Conservation (phyloP, 306 rosid genomes). For the Oemleria cerasiformis region DNA sequence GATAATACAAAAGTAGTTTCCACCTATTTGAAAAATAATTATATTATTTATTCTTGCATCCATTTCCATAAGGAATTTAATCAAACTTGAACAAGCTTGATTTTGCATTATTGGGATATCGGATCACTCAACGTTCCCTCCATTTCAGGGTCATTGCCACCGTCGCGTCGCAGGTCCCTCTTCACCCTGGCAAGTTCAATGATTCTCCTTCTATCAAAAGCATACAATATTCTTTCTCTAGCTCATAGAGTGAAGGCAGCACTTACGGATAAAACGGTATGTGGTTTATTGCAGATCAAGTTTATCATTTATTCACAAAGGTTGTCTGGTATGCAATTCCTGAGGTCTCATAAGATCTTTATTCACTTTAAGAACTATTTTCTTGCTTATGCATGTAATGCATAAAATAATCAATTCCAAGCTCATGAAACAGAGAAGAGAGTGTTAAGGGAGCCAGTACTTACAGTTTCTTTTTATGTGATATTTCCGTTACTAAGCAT, state of each 20-base stretch:
- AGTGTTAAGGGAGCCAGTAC: slow-evolving; percentile 5
- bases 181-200: slow-evolving; percentile 80
- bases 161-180: slow-evolving; percentile 84
- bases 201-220: slow-evolving; percentile 75
- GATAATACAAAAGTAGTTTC: neutral
- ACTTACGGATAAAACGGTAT: slow-evolving; percentile 53
- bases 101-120: slow-evolving; percentile 12
- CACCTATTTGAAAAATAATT: too few species aligned
- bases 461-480: neutral
- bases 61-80: neutral
- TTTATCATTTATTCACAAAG: slow-evolving; percentile 4
- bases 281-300: slow-evolving; percentile 20
- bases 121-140: slow-evolving; percentile 23
- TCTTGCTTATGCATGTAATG: slow-evolving; percentile 12
- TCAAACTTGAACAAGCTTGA: neutral
- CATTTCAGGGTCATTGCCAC: slow-evolving; percentile 68
- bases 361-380: neutral
- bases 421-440: neutral
- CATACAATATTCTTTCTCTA: slow-evolving; percentile 59
- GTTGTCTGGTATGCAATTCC: slow-evolving; percentile 15
- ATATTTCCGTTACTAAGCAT: slow-evolving; percentile 2
- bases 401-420: neutral
- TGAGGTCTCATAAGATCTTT: slow-evolving; percentile 1
- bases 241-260: slow-evolving; percentile 46
- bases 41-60: neutral